Conservation (phyloP, 768 basidiomycete species). For the Cystofilobasidium bisporidii region DNA sequence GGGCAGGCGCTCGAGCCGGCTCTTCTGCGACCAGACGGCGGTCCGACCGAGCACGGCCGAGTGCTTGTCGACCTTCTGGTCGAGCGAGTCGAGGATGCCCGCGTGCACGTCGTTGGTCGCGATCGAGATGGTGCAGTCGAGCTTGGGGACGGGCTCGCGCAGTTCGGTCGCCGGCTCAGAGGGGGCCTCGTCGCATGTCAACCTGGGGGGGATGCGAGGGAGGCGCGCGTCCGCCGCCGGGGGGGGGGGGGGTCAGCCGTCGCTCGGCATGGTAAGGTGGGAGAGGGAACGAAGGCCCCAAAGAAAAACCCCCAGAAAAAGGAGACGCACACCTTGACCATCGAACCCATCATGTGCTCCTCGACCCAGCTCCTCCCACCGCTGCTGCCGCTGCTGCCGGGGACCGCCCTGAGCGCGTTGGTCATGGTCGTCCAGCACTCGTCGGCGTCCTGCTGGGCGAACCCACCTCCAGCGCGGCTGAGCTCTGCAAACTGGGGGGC, state of each 20-base stretch:
- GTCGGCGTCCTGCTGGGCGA: constrained; percentile 91
- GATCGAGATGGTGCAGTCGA: constrained; percentile 83
- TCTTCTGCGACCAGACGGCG: constrained; percentile 69
- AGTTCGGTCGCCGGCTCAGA: constrained; percentile 61
- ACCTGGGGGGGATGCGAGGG: no score
- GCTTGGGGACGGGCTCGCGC: constrained; percentile 67
- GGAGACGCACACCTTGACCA: constrained; percentile 62
- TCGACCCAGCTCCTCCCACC: constrained; percentile 54
- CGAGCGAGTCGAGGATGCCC: constrained; percentile 74
- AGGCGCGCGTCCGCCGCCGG: no score
- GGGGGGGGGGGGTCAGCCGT: no score
- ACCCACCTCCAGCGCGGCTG: constrained; percentile 45
- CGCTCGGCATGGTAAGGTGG: no score
- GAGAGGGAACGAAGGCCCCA: not conserved
- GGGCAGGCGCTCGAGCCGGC: constrained; percentile 74
- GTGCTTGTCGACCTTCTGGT: constrained; percentile 74
- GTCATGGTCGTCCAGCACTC: constrained; percentile 76
- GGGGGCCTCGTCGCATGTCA: constrained; percentile 70
- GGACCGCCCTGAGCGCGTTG: constrained; percentile 57
- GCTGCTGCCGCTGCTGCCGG: constrained; percentile 40
- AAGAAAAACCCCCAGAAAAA: no score
- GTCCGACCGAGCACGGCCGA: constrained; percentile 69
- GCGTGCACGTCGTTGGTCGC: constrained; percentile 79
- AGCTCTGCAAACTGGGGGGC: constrained; percentile 86
- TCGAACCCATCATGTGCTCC: constrained; percentile 68